A percentile compares a stretch with the other conserved stretches of the same genome.
phyloP scores from a whole-genome alignment of 768 basidiomycete species.

The Boletus fagicola region DNA sequence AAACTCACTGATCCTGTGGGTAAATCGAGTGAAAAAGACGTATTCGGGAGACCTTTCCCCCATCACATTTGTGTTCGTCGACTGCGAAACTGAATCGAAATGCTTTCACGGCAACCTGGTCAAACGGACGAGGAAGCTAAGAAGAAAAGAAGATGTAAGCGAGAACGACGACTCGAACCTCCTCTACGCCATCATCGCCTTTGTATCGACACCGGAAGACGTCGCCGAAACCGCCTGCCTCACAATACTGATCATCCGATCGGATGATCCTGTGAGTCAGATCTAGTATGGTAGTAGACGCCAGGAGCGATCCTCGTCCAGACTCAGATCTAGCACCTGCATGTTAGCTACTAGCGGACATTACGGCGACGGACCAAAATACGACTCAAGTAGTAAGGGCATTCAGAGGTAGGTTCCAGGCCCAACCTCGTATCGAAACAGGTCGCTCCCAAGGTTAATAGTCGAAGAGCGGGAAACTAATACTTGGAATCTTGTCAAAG shows the following conservation, averaged over 20 bases:
- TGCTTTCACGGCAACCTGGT: slow-evolving; percentile 8
- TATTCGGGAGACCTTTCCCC: neutral
- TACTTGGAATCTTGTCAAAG: neutral
- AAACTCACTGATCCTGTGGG: neutral
- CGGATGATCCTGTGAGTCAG: neutral
- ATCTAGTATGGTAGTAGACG: neutral
- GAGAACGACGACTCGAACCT: neutral
- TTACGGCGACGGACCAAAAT: neutral
- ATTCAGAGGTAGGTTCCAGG: neutral
- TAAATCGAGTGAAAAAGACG: neutral
- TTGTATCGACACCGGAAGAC: neutral
- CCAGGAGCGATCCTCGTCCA: neutral
- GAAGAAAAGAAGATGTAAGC: neutral
- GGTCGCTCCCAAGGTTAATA: neutral
- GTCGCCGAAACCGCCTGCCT: slow-evolving; percentile 6
- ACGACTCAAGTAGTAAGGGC: neutral
- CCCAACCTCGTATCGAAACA: neutral
- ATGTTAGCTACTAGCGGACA: neutral
- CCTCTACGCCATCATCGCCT: neutral
- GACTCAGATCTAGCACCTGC: neutral
- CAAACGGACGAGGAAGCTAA: neutral
- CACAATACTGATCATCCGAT: neutral
- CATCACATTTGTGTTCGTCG: neutral
- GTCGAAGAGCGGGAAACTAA: neutral
- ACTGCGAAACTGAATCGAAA: slow-evolving; percentile 8